Evolutionary conservation across 345 rosid species (phyloP).

Genomic region (Aquilaria sinensis): DNA sequence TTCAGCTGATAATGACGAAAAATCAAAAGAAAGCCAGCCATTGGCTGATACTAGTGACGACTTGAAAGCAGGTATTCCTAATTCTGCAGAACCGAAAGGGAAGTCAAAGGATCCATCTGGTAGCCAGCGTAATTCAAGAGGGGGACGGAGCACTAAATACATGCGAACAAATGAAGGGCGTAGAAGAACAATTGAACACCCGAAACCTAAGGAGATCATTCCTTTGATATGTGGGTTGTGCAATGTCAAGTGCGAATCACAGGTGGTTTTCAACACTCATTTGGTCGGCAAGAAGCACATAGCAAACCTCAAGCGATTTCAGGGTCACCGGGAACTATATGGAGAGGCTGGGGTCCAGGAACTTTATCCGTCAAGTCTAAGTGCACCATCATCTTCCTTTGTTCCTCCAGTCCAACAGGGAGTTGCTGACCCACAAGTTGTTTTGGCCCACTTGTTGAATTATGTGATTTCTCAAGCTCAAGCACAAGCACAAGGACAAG

Average conservation of each 20-base stretch:
- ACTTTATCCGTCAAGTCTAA: conserved; percentile 22
- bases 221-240: conserved; percentile 34
- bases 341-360: conserved; percentile 30
- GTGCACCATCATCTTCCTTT: conserved; percentile 18
- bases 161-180: conserved; percentile 21
- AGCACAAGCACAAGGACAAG: conserved; percentile 8
- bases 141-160: conserved; percentile 21
- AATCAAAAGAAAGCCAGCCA: conserved; percentile 16
- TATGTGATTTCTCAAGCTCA: conserved; percentile 28
- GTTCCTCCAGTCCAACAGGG: conserved; percentile 26
- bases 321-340: conserved; percentile 20
- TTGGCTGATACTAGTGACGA: conserved; percentile 12
- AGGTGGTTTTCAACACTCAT: conserved; percentile 30
- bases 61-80: conserved; percentile 2
- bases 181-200: conserved; percentile 21
- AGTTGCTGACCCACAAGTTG: conserved; percentile 33
- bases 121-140: conserved; percentile 26
- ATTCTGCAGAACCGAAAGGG: conserved; percentile 19
- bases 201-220: conserved; percentile 20
- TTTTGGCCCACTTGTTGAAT: conserved; percentile 34
- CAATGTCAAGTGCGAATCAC: conserved; percentile 31
- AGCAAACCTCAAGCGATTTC: conserved; percentile 25
- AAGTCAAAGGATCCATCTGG: conserved; percentile 21
- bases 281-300: conserved; percentile 36
- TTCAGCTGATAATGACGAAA: conserved; percentile 8